Base-by-base conservation (phyloP, 768 basidiomycete species). In the Dictyophora rubrovolvata region DNA sequence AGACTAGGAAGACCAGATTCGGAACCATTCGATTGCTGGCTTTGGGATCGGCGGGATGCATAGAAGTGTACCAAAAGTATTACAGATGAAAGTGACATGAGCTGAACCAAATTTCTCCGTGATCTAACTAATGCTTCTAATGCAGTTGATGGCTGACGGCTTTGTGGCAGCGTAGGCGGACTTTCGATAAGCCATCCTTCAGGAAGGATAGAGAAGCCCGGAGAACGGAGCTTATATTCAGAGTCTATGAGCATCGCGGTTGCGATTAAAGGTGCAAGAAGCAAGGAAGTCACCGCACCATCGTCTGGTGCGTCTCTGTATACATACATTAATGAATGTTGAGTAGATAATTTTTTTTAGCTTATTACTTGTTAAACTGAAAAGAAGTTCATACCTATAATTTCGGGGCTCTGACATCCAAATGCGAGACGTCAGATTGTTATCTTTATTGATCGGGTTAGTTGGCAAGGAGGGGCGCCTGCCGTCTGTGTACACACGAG, bases 381-480 rank as follows among this genome's bases (percentile, higher is more conserved):
- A 14, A 42, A 20, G 52, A 51, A 18, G 35, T 42, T 21, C 22
- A 59, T 63, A 86, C 88, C 89, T 77, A 67, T 89, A 93, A 66
- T 93, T 90, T 70, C 90, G 89, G 0, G 87, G 86, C 5, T 90
- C 88, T 16, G 89, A 87, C 90, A 93, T 92, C 89, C 89, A 93
- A 22, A 92, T 78, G 66, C 83, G 87, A 35, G 84, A 83, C n/a
- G 11, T n/a, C 11, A 42, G 42, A 58, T 83, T 81, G 65, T 81
- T 79, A 21, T 73, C 72, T 70, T 78, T 81, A 61, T 72, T 73
- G 54, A 64, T 64, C 17, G 48, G 63, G 37, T 42, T 53, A 28
- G 65, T 60, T 33, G 65, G 55, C 23, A 69, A 67, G 54, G 61
- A 48, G 55, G 54, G 55, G 50, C 78, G 80, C 66, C 70, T 79